Base-by-base conservation (phyloP, 1,284 basidiomycete genomes). In the Xerocomus amazonicus region DNA sequence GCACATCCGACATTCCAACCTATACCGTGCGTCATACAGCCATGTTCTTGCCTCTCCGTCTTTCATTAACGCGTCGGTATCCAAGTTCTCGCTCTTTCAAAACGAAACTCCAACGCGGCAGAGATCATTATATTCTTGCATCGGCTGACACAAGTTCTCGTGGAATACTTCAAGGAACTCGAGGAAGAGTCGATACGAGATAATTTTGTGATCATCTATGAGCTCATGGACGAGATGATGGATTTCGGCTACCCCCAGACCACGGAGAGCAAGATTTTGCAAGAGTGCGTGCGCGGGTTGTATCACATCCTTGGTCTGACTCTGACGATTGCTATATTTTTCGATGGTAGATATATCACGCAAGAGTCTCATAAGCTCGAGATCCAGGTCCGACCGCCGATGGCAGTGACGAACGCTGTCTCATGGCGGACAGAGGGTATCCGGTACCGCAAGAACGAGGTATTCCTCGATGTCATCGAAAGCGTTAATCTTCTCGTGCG, bases 201-300 rank as follows among this genome's bases (percentile, higher is more conserved):
- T 73, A 99, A 99, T 70, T 97, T 97, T 68, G 94, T 97, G 47
- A 95, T 97, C 69, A 96, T 97, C 48, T 97, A 95, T 68, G 94
- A 97, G 68, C 81, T 99, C 45, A 80, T 99, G 73, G 97, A 99
- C 66, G 96, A 99, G 77, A 98, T 99, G 93, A 98, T 99, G 95
- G 96, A 99, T 75, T 99, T 97, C 73, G 97, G 97, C 12, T 98
- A 92, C 68, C 96, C 96, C 0, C 97, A 99, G 70, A 99, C 97
- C 27, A 99, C 97, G 19, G 97, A 99, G 75, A 94, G 90, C 78
- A 99, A 99, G 78, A 99, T 99, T 61, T 72, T 99, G 50, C 96
- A 98, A 72, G 97, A 98, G 87, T 92, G 57, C 59, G 87, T 77
- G 9, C 35, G 8, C 17, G 26, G 2, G 12, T 5, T 14, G 1